phyloP scores from a whole-genome alignment of 2,329 filamentous ascomycete genomes.

The Neofusicoccum kwambonambiense region DNA sequence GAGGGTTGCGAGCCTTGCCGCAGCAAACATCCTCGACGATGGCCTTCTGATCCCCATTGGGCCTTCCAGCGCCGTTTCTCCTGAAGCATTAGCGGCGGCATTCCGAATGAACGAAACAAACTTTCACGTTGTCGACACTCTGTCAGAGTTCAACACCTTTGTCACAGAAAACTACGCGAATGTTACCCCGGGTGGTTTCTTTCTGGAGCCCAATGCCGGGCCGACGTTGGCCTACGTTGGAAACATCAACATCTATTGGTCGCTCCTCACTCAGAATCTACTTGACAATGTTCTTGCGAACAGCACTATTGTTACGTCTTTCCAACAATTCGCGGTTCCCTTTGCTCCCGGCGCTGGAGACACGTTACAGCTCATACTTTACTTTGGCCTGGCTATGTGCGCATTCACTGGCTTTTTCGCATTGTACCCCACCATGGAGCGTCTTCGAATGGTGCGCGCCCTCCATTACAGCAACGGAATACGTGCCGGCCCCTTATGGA shows the following conservation, averaged over 20 bases:
- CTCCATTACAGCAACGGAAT: slow-evolving; percentile 93
- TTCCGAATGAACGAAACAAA: slow-evolving; percentile 26
- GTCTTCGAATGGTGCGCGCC: slow-evolving; percentile 73
- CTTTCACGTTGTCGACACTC: slow-evolving; percentile 59
- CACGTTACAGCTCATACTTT: slow-evolving; percentile 74
- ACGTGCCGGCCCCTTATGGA: slow-evolving; percentile 76
- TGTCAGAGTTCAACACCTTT: slow-evolving; percentile 67
- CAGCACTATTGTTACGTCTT: slow-evolving; percentile 68
- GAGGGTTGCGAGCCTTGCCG: slow-evolving; percentile 26
- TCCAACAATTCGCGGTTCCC: slow-evolving; percentile 72
- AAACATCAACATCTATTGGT: slow-evolving; percentile 59
- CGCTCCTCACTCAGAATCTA: slow-evolving; percentile 86
- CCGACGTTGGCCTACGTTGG: slow-evolving; percentile 72
- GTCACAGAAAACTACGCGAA: slow-evolving; percentile 63
- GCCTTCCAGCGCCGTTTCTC: slow-evolving; percentile 34
- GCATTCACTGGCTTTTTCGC: slow-evolving; percentile 84
- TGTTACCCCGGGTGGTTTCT: slow-evolving; percentile 77
- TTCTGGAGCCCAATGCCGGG: slow-evolving; percentile 61
- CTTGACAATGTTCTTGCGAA: slow-evolving; percentile 74
- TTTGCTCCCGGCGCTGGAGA: slow-evolving; percentile 68
- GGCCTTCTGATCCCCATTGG: slow-evolving; percentile 40
- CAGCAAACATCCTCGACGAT: slow-evolving; percentile 17
- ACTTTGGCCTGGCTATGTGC: slow-evolving; percentile 75
- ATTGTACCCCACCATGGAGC: slow-evolving; percentile 83
- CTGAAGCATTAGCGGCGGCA: slow-evolving; percentile 30